Base-by-base conservation (phyloP, 2,329 filamentous ascomycete species). In the Fusarium anguioides region DNA sequence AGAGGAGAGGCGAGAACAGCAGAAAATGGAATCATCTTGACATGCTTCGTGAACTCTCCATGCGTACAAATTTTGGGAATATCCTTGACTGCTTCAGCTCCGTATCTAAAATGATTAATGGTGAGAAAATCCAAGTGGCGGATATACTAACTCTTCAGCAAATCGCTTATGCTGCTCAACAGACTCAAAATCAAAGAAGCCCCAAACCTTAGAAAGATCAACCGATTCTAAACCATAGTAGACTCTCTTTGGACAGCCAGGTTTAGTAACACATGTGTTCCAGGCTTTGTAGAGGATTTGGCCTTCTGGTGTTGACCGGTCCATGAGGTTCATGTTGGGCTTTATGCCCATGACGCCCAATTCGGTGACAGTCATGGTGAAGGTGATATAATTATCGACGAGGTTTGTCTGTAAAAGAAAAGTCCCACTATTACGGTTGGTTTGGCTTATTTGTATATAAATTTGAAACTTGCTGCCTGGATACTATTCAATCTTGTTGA, bases 101-200 rank as follows among this genome's bases (percentile, higher is more conserved):
- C 61, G 4, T 66, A 24, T 12, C 61, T 66, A 20, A 0, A 27
- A 27, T 8, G 8, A 10, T 27, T 27, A 27, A 10, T 27, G 11
- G 11, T 10, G 9, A 10, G 26, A 27, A 10, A 27, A 10, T 10
- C 8, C 6, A 10, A 27, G 8, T 27, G 8, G 11, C 14, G 27
- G 27, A 14, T 14, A 8, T 7, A 49, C 55, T 39, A 24, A 61
- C 63, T 42, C 33, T 12, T 41, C n/a, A 3, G 63, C 63, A 12
- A 66, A 66, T 1, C 1, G 18, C 0, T 24, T 18, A 15, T 66
- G 61, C 17, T 66, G 63, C 6, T 61, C 49, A 2, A 65, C 17
- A 0, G 63, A 61, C 8, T 46, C 56, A 27, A 53, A 66, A 24
- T 66, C 63, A 14, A 66, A 66, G 23, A 66, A 65, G 10, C 29